Evolutionary conservation across 2,329 filamentous ascomycete species (phyloP).

Genomic region (Arthrobotrys pseudoclavata): DNA sequence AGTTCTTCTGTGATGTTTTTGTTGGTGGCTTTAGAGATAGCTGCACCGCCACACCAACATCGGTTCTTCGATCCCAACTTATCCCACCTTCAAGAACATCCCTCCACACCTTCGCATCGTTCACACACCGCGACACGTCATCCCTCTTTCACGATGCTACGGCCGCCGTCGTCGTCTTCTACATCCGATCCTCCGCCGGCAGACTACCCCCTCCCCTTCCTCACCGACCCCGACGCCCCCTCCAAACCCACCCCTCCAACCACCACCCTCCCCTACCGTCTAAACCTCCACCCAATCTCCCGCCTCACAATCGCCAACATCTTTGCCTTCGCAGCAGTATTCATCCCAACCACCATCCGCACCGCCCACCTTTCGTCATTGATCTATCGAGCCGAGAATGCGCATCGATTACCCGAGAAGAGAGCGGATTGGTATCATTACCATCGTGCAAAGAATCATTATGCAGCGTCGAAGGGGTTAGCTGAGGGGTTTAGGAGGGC

Average conservation of each 20-base stretch:
- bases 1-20: slow-evolving; percentile 9
- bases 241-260: slow-evolving; percentile 29
- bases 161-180: slow-evolving; percentile 6
- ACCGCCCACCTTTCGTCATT: slow-evolving; percentile 81
- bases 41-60: background rate
- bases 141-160: slow-evolving; percentile 28
- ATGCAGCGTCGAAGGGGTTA: slow-evolving; percentile 81
- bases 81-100: slow-evolving; percentile 3
- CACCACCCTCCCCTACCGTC: slow-evolving; percentile 64
- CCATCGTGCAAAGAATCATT: slow-evolving; percentile 97
- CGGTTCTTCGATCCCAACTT: slow-evolving; percentile 14
- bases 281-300: slow-evolving; percentile 75
- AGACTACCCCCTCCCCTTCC: slow-evolving; percentile 47
- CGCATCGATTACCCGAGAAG: slow-evolving; percentile 87
- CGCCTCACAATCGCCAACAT: slow-evolving; percentile 77
- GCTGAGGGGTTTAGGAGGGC: slow-evolving; percentile 78
- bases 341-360: slow-evolving; percentile 78
- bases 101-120: slow-evolving; percentile 9
- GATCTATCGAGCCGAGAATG: slow-evolving; percentile 94
- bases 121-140: slow-evolving; percentile 6
- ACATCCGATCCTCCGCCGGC: slow-evolving; percentile 22
- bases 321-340: slow-evolving; percentile 77
- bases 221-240: slow-evolving; percentile 55
- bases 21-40: slow-evolving; percentile 25
- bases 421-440: slow-evolving; percentile 97